Evolutionary conservation across 2,329 filamentous ascomycete genomes (phyloP), one percentile per base, ranked within the genome.

Genomic region (Aureobasidium sp.): DNA sequence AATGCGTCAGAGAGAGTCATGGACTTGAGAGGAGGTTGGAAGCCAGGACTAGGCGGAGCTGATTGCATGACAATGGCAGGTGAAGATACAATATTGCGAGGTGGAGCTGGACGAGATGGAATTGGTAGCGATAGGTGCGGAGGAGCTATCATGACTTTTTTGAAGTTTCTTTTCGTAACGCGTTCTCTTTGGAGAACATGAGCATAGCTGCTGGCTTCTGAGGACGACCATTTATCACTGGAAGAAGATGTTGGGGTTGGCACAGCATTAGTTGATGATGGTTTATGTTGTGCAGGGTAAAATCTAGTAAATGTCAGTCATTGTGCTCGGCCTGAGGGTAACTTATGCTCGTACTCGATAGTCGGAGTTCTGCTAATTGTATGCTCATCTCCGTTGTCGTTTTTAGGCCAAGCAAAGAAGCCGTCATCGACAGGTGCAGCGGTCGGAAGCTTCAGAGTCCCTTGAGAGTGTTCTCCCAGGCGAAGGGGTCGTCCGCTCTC

Each of bases 171-270:
- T 32, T 48, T 62, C 12, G 13, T 41, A 6, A 39, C 42, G 12
- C 42, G 48, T 23, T 62, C 50, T 27, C 60, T 36, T 5, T 20
- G 27, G 8, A 62, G 20, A 8, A 23, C 17, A 34, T 56, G 36
- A 39, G 60, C 60, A 48, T 56, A 48, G 29, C 60, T 62, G 60
- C 60, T 62, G 60, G 60, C 60, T 12, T 55, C 60, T 3, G 60
- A 62, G 15, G 32, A 46, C 7, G 37, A 36, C 27, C 20, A 29
- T 56, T 41, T 46, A 3, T 60, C 57, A 36, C 57, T 60, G 26
- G 46, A 46, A 13, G 23, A 36, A 17, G 57, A 23, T 17, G 57
- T 42, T 13, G 44, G 57, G 13, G 37, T 37, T 8, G 29, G 36
- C 29, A 20, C 32, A 42, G 44, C n/a, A 34, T n/a, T 34, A 17